Conservation (phyloP, 1,284 basidiomycete genomes). For the Exsudoporus floridanus region DNA sequence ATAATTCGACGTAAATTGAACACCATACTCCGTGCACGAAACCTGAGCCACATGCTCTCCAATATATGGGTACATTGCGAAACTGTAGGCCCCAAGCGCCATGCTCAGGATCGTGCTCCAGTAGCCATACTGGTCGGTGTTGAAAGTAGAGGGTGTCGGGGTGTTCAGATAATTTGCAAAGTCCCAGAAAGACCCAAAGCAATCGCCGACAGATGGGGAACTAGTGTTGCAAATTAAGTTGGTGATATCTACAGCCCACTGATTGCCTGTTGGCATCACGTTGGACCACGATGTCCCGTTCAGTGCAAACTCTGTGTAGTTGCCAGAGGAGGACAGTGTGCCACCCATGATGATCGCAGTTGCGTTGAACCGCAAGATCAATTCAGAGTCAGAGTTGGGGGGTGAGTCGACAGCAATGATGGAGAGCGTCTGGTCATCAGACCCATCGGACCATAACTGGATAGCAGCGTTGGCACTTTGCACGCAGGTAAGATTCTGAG, state of each 20-base stretch:
- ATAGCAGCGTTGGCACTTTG: background rate
- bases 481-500: conserved; percentile 10
- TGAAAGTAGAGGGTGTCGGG: too few species aligned
- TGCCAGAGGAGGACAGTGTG: conserved; percentile 8
- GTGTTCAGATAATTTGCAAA: background rate
- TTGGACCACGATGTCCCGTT: conserved; percentile 20
- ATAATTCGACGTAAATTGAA: background rate
- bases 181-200: background rate
- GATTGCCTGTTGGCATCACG: conserved; percentile 9
- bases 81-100: conserved; percentile 9
- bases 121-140: too few species aligned
- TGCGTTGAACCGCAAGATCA: conserved; percentile 10
- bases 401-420: background rate
- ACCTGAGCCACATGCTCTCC: background rate
- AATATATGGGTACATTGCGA: background rate
- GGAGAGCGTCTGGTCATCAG: conserved; percentile 13
- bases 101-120: conserved; percentile 12
- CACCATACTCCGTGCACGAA: background rate
- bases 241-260: conserved; percentile 18
- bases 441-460: conserved; percentile 5
- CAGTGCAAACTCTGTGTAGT: conserved; percentile 9
- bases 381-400: background rate
- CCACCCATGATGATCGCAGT: conserved; percentile 7
- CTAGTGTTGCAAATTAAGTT: conserved; percentile 16
- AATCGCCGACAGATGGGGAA: background rate